These are phyloP conservation scores for Vanderwaltozyma polyspora DNA, from an alignment of 805 yeast species.

Conservation along the genomic window DNA sequence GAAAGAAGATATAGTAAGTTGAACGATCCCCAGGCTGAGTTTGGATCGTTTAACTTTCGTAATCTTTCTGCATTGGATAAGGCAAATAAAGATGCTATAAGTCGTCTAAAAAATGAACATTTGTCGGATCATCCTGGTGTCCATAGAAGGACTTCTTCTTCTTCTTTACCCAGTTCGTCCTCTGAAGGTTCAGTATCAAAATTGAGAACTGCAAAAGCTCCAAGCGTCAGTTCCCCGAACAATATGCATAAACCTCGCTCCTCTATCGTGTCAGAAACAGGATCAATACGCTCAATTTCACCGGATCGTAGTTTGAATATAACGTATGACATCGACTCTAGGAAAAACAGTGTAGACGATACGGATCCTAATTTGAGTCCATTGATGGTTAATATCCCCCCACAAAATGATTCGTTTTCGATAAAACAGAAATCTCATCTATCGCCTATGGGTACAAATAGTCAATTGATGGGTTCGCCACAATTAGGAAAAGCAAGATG, in stretches of 20 bases:
- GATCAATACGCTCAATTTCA: slow-evolving; percentile 18
- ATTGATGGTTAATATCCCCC: neutral
- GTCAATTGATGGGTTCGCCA: neutral
- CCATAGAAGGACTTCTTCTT: slow-evolving; percentile 26
- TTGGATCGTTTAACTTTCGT: slow-evolving; percentile 87
- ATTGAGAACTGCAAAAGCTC: slow-evolving; percentile 8
- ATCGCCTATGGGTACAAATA: neutral
- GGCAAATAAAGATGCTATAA: slow-evolving; percentile 87
- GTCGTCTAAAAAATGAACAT: slow-evolving; percentile 76
- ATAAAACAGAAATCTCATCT: neutral
- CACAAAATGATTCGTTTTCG: neutral
- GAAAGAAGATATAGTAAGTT: slow-evolving; percentile 67
- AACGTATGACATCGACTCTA: slow-evolving; percentile 10
- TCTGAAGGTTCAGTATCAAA: slow-evolving; percentile 20
- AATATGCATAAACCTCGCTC: slow-evolving; percentile 7
- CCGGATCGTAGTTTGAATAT: slow-evolving; percentile 18
- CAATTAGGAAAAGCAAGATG: slow-evolving; percentile 33
- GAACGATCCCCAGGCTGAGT: slow-evolving; percentile 60
- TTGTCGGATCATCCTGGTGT: slow-evolving; percentile 25
- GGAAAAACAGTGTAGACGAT: slow-evolving; percentile 15
- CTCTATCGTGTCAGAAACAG: slow-evolving; percentile 16
- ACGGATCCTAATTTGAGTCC: neutral
- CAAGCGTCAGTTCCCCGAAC: slow-evolving; percentile 13
- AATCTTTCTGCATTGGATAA: slow-evolving; percentile 83
- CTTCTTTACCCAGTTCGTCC: slow-evolving; percentile 30